These are phyloP conservation scores for Rhynchospora breviuscula DNA, from an alignment of 176 grass and related monocot species.

Conservation along the genomic window DNA sequence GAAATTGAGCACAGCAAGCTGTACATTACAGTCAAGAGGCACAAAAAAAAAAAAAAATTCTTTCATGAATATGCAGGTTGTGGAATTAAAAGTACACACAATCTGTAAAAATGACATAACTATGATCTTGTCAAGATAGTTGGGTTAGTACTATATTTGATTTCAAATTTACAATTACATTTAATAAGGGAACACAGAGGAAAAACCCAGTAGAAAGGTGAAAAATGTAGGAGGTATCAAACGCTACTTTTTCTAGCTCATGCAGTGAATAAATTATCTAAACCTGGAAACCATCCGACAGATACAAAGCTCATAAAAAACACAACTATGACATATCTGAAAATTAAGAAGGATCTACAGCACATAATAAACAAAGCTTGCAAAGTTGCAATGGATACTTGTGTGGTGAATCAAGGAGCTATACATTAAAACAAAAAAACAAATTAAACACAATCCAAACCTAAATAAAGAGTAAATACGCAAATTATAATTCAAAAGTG, in stretches of 20 bases:
- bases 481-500: slow-evolving; percentile 4
- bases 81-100: neutral
- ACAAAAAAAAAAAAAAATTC: neutral
- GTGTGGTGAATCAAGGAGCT: neutral
- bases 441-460: neutral
- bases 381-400: neutral
- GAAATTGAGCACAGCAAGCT: neutral
- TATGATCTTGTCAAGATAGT: neutral
- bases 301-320: neutral
- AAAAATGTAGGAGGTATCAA: neutral
- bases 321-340: neutral
- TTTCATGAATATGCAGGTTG: neutral
- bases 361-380: neutral
- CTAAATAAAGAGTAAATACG: neutral
- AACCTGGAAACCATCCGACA: neutral
- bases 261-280: neutral
- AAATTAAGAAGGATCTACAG: neutral
- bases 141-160: neutral
- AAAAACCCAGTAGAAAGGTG: neutral
- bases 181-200: neutral
- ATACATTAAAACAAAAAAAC: neutral
- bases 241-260: neutral
- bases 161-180: neutral
- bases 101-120: neutral
- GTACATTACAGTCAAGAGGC: neutral